Percentiles rank a stretch among this genome's conserved stretches.
phyloP scores from a whole-genome alignment of 2,329 filamentous ascomycete genomes.

The Coniochaeta prunicola region DNA sequence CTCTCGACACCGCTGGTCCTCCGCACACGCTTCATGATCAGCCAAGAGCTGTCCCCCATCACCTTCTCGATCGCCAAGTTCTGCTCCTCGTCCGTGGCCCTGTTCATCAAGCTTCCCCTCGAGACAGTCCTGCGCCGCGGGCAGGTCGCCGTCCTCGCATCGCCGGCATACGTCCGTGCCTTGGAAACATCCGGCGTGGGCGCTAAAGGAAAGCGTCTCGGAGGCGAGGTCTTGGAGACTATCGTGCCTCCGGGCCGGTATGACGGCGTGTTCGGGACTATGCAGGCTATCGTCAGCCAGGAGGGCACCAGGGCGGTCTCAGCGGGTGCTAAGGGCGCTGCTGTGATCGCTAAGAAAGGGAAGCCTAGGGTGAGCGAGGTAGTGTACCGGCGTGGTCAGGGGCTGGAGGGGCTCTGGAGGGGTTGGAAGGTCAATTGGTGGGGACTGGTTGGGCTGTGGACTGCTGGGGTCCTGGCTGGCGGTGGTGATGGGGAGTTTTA shows the following conservation, averaged over 20 bases:
- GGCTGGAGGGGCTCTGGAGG: constrained; percentile 60
- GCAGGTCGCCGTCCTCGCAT: constrained; percentile 66
- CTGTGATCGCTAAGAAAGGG: constrained; percentile 18
- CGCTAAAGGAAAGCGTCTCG: constrained; percentile 13
- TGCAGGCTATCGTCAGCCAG: constrained; percentile 78
- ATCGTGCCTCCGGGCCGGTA: constrained; percentile 78
- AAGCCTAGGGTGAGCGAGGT: constrained; percentile 30
- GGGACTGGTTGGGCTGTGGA: constrained; percentile 69
- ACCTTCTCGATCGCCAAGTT: constrained; percentile 81
- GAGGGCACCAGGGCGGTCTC: constrained; percentile 59
- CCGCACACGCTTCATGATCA: constrained; percentile 75
- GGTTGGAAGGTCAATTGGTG: constrained; percentile 75
- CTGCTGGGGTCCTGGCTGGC: constrained; percentile 55
- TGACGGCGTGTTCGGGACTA: constrained; percentile 80
- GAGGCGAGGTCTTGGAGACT: constrained; percentile 47
- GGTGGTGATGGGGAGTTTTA: constrained; percentile 56
- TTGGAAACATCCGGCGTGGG: constrained; percentile 25
- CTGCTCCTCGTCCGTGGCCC: constrained; percentile 67
- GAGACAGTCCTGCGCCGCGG: constrained; percentile 88
- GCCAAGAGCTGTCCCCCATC: constrained; percentile 72
- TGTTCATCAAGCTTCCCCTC: constrained; percentile 81
- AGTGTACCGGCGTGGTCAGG: constrained; percentile 55
- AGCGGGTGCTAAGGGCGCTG: constrained; percentile 19
- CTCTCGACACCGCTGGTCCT: constrained; percentile 79
- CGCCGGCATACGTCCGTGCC: constrained; percentile 42